Evolutionary conservation across 768 basidiomycete genomes (phyloP).

Genomic region (Paxillus involutus): DNA sequence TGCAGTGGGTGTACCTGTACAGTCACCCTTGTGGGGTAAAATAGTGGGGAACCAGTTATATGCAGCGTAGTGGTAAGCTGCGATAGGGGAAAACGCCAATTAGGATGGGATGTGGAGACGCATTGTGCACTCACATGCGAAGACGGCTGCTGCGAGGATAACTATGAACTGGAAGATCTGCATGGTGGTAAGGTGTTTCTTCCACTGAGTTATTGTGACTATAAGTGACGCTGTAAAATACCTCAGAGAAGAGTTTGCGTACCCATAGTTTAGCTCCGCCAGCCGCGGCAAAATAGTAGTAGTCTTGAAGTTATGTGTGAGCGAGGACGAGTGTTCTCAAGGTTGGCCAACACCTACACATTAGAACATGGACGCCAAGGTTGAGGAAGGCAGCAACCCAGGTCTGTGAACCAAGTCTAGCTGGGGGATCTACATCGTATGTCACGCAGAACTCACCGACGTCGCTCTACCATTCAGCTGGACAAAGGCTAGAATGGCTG

Average conservation of each 20-base stretch:
- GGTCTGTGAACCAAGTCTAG: constrained; percentile 48
- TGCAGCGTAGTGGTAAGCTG: constrained; percentile 20
- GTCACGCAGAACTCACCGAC: constrained; percentile 55
- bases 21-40: constrained; percentile 18
- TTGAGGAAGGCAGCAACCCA: constrained; percentile 92
- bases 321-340: neutral
- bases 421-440: neutral
- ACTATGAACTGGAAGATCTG: constrained; percentile 23
- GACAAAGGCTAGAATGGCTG: constrained; percentile 88
- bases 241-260: neutral
- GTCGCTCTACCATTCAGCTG: constrained; percentile 90
- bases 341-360: constrained; percentile 64
- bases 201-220: constrained; percentile 14
- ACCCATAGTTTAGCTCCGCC: constrained; percentile 40
- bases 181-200: constrained; percentile 22
- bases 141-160: constrained; percentile 8
- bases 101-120: neutral
- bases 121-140: constrained; percentile 10
- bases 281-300: constrained; percentile 96
- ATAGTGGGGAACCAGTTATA: constrained; percentile 16
- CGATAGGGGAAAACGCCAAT: neutral
- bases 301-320: constrained; percentile 53
- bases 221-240: neutral
- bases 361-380: constrained; percentile 88
- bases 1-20: constrained; percentile 13